Percentiles rank a stretch among this genome's conserved stretches.
Evolutionary conservation across 345 rosid genomes (phyloP).

Genomic region (Arabidopsis suecica): DNA sequence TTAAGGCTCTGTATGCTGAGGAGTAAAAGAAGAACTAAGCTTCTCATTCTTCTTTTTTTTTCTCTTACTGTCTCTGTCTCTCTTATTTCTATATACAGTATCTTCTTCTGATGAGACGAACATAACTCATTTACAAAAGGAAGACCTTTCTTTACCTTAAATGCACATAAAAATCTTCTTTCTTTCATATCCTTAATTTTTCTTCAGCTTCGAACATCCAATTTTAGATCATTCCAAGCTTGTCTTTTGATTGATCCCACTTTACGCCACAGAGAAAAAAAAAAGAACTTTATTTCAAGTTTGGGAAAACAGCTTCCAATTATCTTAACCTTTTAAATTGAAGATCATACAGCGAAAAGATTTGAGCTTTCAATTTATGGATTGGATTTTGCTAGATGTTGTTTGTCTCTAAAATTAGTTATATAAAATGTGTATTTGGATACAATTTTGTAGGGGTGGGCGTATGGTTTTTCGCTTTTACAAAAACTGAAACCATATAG

Average conservation of each 20-base stretch:
- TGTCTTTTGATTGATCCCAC: not conserved
- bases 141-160: slow-evolving; percentile 15
- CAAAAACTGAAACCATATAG: too few species aligned
- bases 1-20: slow-evolving; percentile 79
- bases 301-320: too few species aligned
- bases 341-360: too few species aligned
- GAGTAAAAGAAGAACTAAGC: slow-evolving; percentile 52
- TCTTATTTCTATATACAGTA: slow-evolving; percentile 2
- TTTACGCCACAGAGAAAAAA: too few species aligned
- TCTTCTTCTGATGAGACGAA: slow-evolving; percentile 36
- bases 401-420: too few species aligned
- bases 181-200: not conserved
- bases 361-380: too few species aligned
- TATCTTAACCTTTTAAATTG: too few species aligned
- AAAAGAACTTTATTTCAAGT: too few species aligned
- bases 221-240: not conserved
- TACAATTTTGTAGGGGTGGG: too few species aligned
- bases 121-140: slow-evolving; percentile 27
- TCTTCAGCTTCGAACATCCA: not conserved
- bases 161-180: slow-evolving; percentile 23
- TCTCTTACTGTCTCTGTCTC: slow-evolving; percentile 16
- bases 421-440: too few species aligned
- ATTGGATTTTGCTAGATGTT: too few species aligned
- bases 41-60: slow-evolving; percentile 17
- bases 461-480: too few species aligned